Percentiles rank a stretch among this genome's conserved stretches.
Conservation (phyloP, 257 asterid genomes). For the Solanum phureja region DNA sequence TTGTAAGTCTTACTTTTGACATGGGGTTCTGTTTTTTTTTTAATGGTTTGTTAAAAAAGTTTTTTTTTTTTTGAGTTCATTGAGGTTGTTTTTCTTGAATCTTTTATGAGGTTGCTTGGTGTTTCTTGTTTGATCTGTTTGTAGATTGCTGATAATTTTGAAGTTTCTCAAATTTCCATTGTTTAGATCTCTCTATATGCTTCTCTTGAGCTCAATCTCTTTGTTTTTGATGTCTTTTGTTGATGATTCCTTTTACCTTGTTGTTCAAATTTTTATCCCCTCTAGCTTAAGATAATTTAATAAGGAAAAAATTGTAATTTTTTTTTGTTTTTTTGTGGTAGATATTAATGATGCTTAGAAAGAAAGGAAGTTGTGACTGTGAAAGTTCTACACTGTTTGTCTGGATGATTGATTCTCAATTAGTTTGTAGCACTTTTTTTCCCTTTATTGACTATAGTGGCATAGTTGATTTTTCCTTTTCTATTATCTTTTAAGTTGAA, state of each 20-base stretch:
- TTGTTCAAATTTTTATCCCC: neutral
- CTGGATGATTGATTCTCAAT: slow-evolving; percentile 26
- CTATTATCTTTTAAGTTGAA: neutral
- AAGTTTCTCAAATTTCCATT: neutral
- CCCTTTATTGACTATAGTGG: slow-evolving; percentile 14
- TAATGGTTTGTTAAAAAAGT: neutral
- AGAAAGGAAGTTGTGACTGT: neutral
- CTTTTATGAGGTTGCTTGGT: neutral
- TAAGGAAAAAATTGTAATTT: neutral
- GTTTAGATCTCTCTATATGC: neutral
- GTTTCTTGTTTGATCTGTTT: neutral
- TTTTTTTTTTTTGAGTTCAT: neutral
- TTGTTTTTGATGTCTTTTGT: neutral
- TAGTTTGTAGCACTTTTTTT: slow-evolving; percentile 14
- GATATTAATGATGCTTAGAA: neutral
- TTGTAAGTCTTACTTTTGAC: neutral
- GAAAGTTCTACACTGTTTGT: slow-evolving; percentile 13
- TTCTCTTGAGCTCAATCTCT: neutral
- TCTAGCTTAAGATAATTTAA: neutral
- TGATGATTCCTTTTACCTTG: neutral
- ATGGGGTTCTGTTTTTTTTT: neutral
- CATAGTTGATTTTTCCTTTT: slow-evolving; percentile 7
- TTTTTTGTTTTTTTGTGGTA: neutral
- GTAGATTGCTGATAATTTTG: neutral
- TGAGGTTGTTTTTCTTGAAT: neutral